Conservation (phyloP, 192 early-diverging fungal genomes). For the Podila epicladia region DNA sequence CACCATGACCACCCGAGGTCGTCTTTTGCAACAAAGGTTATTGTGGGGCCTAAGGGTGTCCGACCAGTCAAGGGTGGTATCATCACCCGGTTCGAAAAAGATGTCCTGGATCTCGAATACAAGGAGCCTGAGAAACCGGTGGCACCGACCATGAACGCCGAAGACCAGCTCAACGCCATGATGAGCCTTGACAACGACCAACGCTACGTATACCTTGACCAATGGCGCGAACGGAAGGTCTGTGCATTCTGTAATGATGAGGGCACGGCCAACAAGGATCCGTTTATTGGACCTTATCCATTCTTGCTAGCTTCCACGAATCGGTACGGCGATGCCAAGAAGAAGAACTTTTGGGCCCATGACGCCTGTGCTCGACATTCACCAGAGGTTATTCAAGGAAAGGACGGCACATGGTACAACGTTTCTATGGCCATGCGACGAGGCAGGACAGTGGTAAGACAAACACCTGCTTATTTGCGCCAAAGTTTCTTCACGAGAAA, state of each 20-base stretch:
- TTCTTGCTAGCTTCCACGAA: constrained; percentile 64
- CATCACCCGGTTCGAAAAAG: constrained; percentile 68
- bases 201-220: constrained; percentile 56
- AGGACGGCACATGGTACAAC: constrained; percentile 84
- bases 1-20: constrained; percentile 82
- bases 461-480: not conserved
- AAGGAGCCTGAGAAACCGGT: constrained; percentile 15
- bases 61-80: constrained; percentile 66
- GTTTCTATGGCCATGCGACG: constrained; percentile 79
- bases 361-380: constrained; percentile 84
- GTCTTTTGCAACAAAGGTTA: constrained; percentile 78
- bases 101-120: constrained; percentile 58
- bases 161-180: constrained; percentile 30
- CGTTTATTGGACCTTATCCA: constrained; percentile 70
- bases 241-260: constrained; percentile 80
- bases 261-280: constrained; percentile 54
- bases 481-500: too few species aligned
- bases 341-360: constrained; percentile 84
- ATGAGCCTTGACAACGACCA: constrained; percentile 57
- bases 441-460: constrained; percentile 72
- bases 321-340: constrained; percentile 61
- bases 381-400: constrained; percentile 82
- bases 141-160: not conserved
- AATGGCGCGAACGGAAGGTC: constrained; percentile 63
- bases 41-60: constrained; percentile 69